Evolutionary conservation across 805 yeast species (phyloP).

Genomic region (Candida endomychidarum): DNA sequence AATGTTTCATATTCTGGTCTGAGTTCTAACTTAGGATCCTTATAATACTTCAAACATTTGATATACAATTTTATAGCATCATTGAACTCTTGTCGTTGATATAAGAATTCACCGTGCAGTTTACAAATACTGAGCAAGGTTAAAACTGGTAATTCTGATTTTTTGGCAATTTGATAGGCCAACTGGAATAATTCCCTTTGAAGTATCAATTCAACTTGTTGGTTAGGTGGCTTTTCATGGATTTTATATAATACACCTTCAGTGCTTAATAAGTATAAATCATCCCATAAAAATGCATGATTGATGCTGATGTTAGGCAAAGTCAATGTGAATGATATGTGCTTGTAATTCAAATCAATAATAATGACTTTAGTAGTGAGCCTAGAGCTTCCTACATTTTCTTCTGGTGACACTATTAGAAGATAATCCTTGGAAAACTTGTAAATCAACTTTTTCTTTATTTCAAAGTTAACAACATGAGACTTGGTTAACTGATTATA

Average conservation of each 20-base stretch:
- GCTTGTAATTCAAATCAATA: conserved; percentile 67
- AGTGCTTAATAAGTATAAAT: conserved; percentile 59
- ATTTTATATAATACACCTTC: conserved; percentile 75
- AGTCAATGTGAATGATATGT: conserved; percentile 66
- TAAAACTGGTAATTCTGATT: conserved; percentile 29
- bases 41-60: conserved; percentile 33
- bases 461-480: conserved; percentile 54
- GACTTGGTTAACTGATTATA: conserved; percentile 58
- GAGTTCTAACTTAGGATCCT: conserved; percentile 13
- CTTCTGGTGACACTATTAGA: conserved; percentile 53
- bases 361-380: conserved; percentile 54
- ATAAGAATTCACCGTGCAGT: conserved; percentile 71
- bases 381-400: conserved; percentile 15
- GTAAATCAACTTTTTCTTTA: conserved; percentile 53
- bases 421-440: conserved; percentile 53
- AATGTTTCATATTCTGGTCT: conserved; percentile 24
- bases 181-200: conserved; percentile 69
- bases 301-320: conserved; percentile 61
- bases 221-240: conserved; percentile 63
- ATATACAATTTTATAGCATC: conserved; percentile 77
- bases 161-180: conserved; percentile 67
- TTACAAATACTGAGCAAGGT: conserved; percentile 29
- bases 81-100: conserved; percentile 59
- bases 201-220: conserved; percentile 65
- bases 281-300: conserved; percentile 60